Evolutionary conservation across 2,329 filamentous ascomycete species (phyloP), one percentile per base, ranked within the genome.

Genomic region (Penicillium paneum): DNA sequence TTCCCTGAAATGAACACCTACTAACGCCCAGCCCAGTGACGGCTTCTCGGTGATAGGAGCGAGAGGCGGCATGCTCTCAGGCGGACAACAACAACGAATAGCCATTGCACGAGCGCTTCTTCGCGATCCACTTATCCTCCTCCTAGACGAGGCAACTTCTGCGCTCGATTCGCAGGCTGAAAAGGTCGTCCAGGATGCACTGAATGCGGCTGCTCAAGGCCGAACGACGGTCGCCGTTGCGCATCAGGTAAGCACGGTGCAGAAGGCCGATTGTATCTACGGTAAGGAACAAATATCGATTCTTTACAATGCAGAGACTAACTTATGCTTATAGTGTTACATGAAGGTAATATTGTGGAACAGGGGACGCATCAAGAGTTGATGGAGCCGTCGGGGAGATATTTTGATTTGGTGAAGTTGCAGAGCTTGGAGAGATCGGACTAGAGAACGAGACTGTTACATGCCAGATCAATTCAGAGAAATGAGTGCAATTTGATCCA

Each of bases 1-100:
- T 19, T 3, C 1, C 19, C 0, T 74, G 83, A 0, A 90, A 97
- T 55, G 84, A 86, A 54, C 82, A 82, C 1, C 80, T 97, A 49
- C 81, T 89, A 50, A 83, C 85, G 65, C 91, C 89, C 1, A 95
- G 91, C 78, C 94, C 19, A 90, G 90, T 1, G 90, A 96, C 2
- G 91, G 90, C 12, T 91, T 96, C 77, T 83, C 86, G 65, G 68
- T 92, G 1, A 91, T 96, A 31, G 94, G 93, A 29, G 89, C 83
- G 70, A 96, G 96, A 76, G 93, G 93, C 36, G 82, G 84, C 13
- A 83, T 97, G 69, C 77, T 96, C 13, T 92, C 88, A 2, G 93
- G 93, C 51, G 93, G 93, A 0, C 93, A 97, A 74, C 96, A 96
- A 70, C 93, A 97, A 74, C 89, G 93, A 55, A 86, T 97, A 35